These are phyloP conservation scores for Endogone sp. DNA, from an alignment of 192 early-diverging fungal genomes.

Conservation along the genomic window DNA sequence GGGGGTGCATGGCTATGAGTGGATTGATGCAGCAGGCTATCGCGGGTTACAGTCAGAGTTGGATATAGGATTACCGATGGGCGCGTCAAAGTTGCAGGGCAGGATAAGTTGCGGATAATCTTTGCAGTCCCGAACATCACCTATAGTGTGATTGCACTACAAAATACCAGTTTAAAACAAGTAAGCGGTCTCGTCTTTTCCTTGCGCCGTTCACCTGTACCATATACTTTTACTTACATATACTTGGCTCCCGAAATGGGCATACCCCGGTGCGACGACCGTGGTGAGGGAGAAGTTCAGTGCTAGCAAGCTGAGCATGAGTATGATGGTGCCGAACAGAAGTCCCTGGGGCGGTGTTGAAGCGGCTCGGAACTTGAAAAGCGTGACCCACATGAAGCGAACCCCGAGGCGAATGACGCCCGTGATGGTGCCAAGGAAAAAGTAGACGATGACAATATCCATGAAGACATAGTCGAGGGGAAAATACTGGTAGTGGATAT, in stretches of 20 bases:
- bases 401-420: constrained; percentile 53
- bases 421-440: constrained; percentile 48
- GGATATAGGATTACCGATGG: constrained; percentile 27
- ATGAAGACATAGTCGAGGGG: constrained; percentile 54
- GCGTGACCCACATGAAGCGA: constrained; percentile 49
- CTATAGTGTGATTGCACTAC: constrained; percentile 50
- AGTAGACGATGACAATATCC: constrained; percentile 44
- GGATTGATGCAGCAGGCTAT: neutral
- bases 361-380: constrained; percentile 42
- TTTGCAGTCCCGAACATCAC: constrained; percentile 34
- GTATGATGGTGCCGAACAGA: constrained; percentile 40
- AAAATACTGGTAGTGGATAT: constrained; percentile 19
- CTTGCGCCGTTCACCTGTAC: neutral
- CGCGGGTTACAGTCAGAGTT: neutral
- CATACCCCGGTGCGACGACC: constrained; percentile 54
- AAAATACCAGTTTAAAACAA: neutral
- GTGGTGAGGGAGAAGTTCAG: constrained; percentile 52
- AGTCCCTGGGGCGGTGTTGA: constrained; percentile 59
- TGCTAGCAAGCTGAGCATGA: constrained; percentile 50
- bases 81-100: constrained; percentile 51
- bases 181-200: constrained; percentile 4
- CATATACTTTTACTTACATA: constrained; percentile 54
- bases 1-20: no score
- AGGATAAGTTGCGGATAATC: constrained; percentile 46
- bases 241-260: constrained; percentile 58